These are phyloP conservation scores for Blastocystis hominis DNA, from an alignment of 352 stramenopile species.

Conservation along the genomic window DNA sequence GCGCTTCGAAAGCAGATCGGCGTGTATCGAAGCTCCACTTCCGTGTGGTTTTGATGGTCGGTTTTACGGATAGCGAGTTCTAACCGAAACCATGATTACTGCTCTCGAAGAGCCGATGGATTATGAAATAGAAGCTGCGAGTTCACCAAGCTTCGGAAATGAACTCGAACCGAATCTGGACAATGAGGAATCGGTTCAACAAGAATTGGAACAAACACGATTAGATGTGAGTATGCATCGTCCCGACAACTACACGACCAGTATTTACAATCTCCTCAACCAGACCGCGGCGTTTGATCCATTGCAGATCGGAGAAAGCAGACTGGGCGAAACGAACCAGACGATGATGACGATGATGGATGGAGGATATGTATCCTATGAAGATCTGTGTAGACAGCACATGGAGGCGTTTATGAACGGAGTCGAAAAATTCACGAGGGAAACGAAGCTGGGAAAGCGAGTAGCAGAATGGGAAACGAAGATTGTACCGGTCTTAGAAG, in stretches of 20 bases:
- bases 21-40: neutral
- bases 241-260: neutral
- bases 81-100: neutral
- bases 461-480: slow-evolving; percentile 16
- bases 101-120: too few species aligned
- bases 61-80: neutral
- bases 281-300: slow-evolving; percentile 33
- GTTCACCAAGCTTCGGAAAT: too few species aligned
- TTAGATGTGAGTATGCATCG: slow-evolving; percentile 13
- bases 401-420: slow-evolving; percentile 19
- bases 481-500: slow-evolving; percentile 10
- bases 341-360: neutral
- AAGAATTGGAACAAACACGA: neutral
- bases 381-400: slow-evolving; percentile 24
- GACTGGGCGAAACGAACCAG: neutral
- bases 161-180: slow-evolving; percentile 24
- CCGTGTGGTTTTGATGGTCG: neutral
- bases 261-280: neutral
- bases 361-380: slow-evolving; percentile 14
- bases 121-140: too few species aligned
- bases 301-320: neutral
- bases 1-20: neutral
- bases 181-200: neutral
- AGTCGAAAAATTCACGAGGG: slow-evolving; percentile 6
- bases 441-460: slow-evolving; percentile 25